phyloP scores from a whole-genome alignment of 371 early-diverging fungal genomes.

The Mortierella sp. region DNA sequence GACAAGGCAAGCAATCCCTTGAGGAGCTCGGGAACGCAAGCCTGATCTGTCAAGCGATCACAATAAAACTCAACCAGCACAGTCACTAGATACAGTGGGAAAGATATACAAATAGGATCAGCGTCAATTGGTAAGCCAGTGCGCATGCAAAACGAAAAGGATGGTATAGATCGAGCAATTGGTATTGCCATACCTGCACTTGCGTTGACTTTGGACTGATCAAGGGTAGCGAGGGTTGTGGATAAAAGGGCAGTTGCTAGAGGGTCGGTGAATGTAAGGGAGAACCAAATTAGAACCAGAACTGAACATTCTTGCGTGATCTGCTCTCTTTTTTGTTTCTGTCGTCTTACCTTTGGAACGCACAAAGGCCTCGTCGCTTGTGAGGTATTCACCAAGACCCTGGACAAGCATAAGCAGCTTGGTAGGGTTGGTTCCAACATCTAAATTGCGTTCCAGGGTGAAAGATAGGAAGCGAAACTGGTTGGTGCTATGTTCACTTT shows the following conservation, averaged over 20 bases:
- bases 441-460: constrained; percentile 13
- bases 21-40: constrained; percentile 78
- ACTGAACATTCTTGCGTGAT: background rate
- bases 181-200: constrained; percentile 45
- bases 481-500: background rate
- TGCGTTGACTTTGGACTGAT: constrained; percentile 55
- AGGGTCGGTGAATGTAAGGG: background rate
- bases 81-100: constrained; percentile 57
- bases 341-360: constrained; percentile 83
- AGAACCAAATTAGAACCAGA: background rate
- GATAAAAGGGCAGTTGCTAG: constrained; percentile 52
- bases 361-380: constrained; percentile 84
- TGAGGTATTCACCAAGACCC: constrained; percentile 82
- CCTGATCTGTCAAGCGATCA: constrained; percentile 79
- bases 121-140: background rate
- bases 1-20: constrained; percentile 76
- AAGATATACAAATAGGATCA: background rate
- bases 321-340: background rate
- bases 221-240: constrained; percentile 54
- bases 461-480: background rate
- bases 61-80: constrained; percentile 84
- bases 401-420: constrained; percentile 80
- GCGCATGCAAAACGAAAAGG: constrained; percentile 16
- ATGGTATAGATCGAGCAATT: background rate
- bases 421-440: constrained; percentile 52